These are phyloP conservation scores for Suhomyces sp. DNA, from an alignment of 805 yeast genomes.

Conservation along the genomic window DNA sequence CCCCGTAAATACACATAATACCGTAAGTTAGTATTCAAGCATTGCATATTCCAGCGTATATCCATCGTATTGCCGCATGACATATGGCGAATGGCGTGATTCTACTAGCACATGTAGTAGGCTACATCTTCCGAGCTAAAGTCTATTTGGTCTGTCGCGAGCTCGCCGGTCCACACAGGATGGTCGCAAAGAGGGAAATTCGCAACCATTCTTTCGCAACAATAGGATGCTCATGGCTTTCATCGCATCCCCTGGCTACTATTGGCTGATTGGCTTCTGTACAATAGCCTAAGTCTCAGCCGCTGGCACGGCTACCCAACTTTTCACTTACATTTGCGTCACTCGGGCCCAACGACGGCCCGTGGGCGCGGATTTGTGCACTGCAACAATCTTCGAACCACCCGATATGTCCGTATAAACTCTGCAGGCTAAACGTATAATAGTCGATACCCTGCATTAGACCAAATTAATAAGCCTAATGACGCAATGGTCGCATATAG, in stretches of 20 bases:
- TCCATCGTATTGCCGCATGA: background rate
- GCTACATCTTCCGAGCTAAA: background rate
- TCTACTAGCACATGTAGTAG: background rate
- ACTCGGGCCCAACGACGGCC: background rate
- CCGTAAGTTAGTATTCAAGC: background rate
- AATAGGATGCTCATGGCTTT: background rate
- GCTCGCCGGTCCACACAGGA: background rate
- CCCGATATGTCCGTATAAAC: background rate
- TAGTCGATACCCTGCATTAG: background rate
- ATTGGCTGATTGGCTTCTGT: background rate
- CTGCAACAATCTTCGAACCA: too few species aligned
- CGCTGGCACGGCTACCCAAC: background rate
- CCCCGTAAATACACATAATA: background rate
- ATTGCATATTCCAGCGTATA: background rate
- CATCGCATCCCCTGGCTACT: background rate
- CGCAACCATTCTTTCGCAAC: conserved; percentile 1
- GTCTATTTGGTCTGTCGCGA: background rate
- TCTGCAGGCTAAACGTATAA: background rate
- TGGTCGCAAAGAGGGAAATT: background rate
- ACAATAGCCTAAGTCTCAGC: background rate
- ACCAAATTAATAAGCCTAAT: background rate
- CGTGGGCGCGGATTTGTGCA: too few species aligned
- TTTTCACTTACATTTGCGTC: background rate
- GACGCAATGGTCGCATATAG: background rate
- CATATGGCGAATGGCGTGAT: background rate